Conservation (phyloP, 345 rosid genomes). For the Capsella bursapastoris region DNA sequence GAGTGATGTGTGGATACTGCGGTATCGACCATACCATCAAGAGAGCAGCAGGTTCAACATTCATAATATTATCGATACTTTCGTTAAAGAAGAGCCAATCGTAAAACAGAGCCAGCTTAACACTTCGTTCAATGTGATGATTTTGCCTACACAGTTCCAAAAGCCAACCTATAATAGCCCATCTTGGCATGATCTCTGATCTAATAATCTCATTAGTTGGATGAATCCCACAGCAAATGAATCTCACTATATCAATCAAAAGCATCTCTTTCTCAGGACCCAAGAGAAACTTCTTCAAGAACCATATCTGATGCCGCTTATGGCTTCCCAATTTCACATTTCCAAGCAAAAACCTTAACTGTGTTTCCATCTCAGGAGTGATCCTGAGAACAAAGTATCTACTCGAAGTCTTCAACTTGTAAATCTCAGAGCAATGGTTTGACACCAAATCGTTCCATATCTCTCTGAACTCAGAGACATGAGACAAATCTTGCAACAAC, state of each 20-base stretch:
- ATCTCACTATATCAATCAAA: slow-evolving; percentile 70
- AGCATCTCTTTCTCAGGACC: slow-evolving; percentile 65
- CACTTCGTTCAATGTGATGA: slow-evolving; percentile 56
- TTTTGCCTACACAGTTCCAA: slow-evolving; percentile 58
- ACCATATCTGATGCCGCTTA: slow-evolving; percentile 77
- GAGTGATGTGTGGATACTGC: slow-evolving; percentile 62
- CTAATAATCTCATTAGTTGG: slow-evolving; percentile 65
- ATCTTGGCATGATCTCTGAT: slow-evolving; percentile 74
- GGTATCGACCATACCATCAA: slow-evolving; percentile 80
- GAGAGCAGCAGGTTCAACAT: slow-evolving; percentile 86
- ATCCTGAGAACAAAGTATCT: slow-evolving; percentile 67
- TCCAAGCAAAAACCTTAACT: slow-evolving; percentile 71
- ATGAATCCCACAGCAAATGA: slow-evolving; percentile 75
- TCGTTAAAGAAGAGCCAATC: slow-evolving; percentile 92
- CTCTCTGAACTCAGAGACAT: slow-evolving; percentile 65
- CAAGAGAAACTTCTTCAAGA: slow-evolving; percentile 62
- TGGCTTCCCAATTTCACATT: slow-evolving; percentile 79
- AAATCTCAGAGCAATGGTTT: slow-evolving; percentile 53
- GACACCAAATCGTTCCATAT: slow-evolving; percentile 67
- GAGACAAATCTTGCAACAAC: slow-evolving; percentile 75
- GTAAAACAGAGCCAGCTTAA: slow-evolving; percentile 73
- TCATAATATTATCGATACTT: slow-evolving; percentile 70
- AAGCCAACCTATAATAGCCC: slow-evolving; percentile 89
- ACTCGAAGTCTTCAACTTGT: slow-evolving; percentile 65
- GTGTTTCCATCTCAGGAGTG: slow-evolving; percentile 72